Evolutionary conservation across 163 green algal genomes (phyloP).

Genomic region (Scenedesmus sp.): DNA sequence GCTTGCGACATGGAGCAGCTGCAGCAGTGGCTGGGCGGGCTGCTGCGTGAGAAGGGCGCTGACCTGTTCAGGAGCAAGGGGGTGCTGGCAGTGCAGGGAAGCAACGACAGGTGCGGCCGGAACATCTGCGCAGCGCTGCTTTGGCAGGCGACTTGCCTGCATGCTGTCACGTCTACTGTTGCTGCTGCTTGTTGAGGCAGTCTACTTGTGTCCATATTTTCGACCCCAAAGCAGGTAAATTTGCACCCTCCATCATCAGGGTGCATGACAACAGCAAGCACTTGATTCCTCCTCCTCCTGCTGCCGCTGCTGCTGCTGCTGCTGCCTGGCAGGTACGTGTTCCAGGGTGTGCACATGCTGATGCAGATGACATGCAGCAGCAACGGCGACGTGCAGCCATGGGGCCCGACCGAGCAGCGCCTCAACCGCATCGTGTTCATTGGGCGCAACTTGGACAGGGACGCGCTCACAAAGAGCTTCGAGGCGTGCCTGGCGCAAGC

Average conservation of each 20-base stretch:
- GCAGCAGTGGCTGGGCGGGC: conserved; percentile 82
- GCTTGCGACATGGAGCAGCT: conserved; percentile 80
- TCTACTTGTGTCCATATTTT: too few relatives aligned
- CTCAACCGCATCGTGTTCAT: conserved; percentile 88
- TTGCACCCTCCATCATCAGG: too few relatives aligned
- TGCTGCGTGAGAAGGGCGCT: conserved; percentile 73
- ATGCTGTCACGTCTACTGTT: too few relatives aligned
- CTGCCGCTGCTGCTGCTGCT: conserved; percentile 7
- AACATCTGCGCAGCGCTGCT: not conserved
- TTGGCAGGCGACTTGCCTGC: too few relatives aligned
- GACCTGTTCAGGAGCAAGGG: conserved; percentile 92
- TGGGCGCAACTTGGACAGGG: conserved; percentile 79
- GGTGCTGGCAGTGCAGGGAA: conserved; percentile 79
- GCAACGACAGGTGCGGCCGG: conserved; percentile 72
- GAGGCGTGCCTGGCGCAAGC: conserved; percentile 18
- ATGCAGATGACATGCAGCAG: conserved; percentile 59
- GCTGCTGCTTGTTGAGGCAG: too few relatives aligned
- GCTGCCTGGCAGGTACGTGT: conserved; percentile 66
- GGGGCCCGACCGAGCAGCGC: conserved; percentile 70
- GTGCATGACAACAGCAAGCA: too few relatives aligned
- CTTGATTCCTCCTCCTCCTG: too few relatives aligned
- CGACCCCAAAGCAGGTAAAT: too few relatives aligned
- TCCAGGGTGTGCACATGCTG: conserved; percentile 84
- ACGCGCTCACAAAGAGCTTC: conserved; percentile 64
- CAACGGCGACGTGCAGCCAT: conserved; percentile 65